These are phyloP conservation scores for Quercus tomentella DNA, from an alignment of 331 rosid genomes.

Conservation along the genomic window DNA sequence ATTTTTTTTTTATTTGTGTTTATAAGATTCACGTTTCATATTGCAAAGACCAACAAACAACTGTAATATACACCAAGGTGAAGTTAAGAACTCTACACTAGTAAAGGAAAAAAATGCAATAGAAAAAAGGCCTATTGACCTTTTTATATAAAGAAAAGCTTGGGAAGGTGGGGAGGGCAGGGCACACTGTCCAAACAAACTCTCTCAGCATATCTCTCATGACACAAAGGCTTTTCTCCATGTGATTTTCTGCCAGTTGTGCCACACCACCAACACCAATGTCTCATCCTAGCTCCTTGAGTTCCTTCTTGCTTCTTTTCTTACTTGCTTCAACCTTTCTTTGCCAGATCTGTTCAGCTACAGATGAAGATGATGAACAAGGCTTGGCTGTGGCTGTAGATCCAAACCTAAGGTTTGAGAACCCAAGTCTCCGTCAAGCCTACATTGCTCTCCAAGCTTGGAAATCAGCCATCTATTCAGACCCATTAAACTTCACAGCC, in stretches of 20 bases:
- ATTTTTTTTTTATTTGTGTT: too few species aligned
- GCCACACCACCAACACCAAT: not conserved
- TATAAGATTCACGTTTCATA: too few species aligned
- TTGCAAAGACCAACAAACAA: too few species aligned
- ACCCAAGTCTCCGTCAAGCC: slow-evolving; percentile 23
- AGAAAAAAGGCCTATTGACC: too few species aligned
- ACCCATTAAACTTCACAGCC: slow-evolving; percentile 39
- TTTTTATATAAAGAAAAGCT: not conserved
- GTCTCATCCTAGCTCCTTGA: not conserved
- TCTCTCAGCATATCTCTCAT: not conserved
- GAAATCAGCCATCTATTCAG: slow-evolving; percentile 44
- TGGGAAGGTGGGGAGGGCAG: not conserved
- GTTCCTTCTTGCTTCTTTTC: not conserved
- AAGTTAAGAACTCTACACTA: too few species aligned
- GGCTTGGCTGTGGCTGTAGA: not conserved
- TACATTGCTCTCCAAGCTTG: slow-evolving; percentile 48
- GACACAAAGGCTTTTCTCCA: not conserved
- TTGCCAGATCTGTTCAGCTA: slow-evolving; percentile 8
- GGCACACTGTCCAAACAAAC: not conserved
- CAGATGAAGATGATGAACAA: not conserved
- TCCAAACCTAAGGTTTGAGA: slow-evolving; percentile 25
- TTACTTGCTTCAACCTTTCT: not conserved
- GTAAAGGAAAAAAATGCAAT: too few species aligned
- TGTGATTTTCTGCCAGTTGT: not conserved
- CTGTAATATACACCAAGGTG: too few species aligned